Evolutionary conservation across 148 eudicot species (phyloP).

Genomic region (Cornus florida): DNA sequence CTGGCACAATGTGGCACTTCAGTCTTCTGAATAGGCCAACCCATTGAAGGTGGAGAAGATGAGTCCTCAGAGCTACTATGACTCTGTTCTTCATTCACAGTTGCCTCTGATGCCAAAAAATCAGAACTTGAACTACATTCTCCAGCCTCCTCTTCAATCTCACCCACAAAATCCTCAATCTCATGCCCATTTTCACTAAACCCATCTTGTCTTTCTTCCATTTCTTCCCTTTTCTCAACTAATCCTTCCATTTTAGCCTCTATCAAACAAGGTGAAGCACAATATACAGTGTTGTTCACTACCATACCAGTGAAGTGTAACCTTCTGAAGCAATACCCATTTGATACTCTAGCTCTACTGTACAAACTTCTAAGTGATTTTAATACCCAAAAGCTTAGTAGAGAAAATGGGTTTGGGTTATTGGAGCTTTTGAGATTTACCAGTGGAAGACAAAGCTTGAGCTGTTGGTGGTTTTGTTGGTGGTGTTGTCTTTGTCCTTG

Average conservation of each 20-base stretch:
- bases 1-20: constrained; percentile 21
- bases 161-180: constrained; percentile 7
- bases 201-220: constrained; percentile 21
- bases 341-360: constrained; percentile 7
- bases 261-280: constrained; percentile 26
- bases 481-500: constrained; percentile 2
- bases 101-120: constrained; percentile 38
- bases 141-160: constrained; percentile 31
- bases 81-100: constrained; percentile 33
- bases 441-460: constrained; percentile 12
- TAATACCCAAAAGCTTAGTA: constrained; percentile 24
- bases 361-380: constrained; percentile 23
- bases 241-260: constrained; percentile 32
- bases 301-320: constrained; percentile 23
- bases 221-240: constrained; percentile 19
- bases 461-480: constrained; percentile 10
- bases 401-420: constrained; percentile 14
- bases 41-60: constrained; percentile 42
- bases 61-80: constrained; percentile 46
- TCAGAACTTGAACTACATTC: constrained; percentile 56
- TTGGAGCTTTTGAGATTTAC: constrained; percentile 13
- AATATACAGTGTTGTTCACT: constrained; percentile 34
- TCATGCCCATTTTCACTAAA: constrained; percentile 8
- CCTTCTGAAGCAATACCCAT: constrained; percentile 28
- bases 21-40: constrained; percentile 35